These are phyloP conservation scores for Lyophyllum atratum DNA, from an alignment of 768 basidiomycete species.

Conservation along the genomic window DNA sequence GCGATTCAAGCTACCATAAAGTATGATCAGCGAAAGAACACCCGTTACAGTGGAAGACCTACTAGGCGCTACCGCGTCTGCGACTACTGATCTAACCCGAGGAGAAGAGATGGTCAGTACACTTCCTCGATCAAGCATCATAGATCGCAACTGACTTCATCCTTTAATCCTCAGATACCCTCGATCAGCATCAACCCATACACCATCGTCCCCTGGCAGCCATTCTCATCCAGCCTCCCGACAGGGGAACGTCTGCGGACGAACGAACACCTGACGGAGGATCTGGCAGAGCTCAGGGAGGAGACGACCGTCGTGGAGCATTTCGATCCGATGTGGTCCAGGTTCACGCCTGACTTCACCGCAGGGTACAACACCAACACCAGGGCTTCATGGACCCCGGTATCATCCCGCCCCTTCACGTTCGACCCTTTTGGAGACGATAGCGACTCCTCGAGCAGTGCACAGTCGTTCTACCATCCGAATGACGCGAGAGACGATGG, in stretches of 20 bases:
- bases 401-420: background rate
- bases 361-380: background rate
- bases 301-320: background rate
- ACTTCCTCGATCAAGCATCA: background rate
- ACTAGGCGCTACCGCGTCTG: background rate
- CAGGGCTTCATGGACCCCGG: background rate
- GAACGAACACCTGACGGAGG: background rate
- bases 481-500: background rate
- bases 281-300: slow-evolving; percentile 5
- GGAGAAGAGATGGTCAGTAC: background rate
- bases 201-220: background rate
- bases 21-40: background rate
- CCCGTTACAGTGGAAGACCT: background rate
- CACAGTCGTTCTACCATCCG: background rate
- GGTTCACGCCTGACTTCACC: background rate
- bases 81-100: background rate
- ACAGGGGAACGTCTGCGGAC: background rate
- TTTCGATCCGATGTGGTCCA: background rate
- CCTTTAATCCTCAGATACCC: background rate
- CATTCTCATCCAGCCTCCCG: background rate
- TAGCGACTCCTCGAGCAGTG: background rate
- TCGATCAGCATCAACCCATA: background rate
- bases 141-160: background rate
- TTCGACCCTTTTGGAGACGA: background rate
- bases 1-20: background rate